Evolutionary conservation across 257 asterid species (phyloP), one percentile per base, ranked within the genome.

Genomic region (Jacaranda mimosifolia): DNA sequence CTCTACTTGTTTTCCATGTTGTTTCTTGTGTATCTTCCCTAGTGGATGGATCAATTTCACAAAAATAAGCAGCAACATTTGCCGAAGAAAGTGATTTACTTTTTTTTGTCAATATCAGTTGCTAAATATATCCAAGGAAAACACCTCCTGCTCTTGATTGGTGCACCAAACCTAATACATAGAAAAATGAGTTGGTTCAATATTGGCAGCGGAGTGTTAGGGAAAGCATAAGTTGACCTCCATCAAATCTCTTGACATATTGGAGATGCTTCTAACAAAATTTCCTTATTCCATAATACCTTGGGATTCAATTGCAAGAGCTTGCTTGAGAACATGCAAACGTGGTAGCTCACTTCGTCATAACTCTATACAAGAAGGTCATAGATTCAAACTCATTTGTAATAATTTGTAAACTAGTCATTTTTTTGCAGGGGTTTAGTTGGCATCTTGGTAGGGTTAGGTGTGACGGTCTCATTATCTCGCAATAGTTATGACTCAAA

Each of bases 41-140:
- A 43, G 56, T 55, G 12, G 11, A 32, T 12, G 9, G 21, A 55
- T 19, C 39, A 17, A 11, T 45, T 38, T 13, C 9, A 65, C 26
- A 43, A 15, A 26, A 66, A 79, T 57, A 35, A 58, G 79, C 62
- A 51, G 35, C 53, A 32, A 9, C 5, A 21, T 45, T 42, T 53
- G 10, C 18, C 56, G 8, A 9, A 39, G 19, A 43, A 60, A 76
- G 55, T 78, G 46, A 51, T 53, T 43, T 64, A 17, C 5, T 35
- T 14, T 39, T 15, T 62, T 3, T 55, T 71, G 81, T 77, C 77
- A 59, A 68, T 46, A 63, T 51, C 14, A 38, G 39, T 68, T 26
- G 32, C 32, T 26, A 26, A 0, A 26, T 26, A 26, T 26, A 26
- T 26, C 2, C 32, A 26, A 26, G 32, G 43, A 15, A 56, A 35